A percentile compares a stretch with the other conserved stretches of the same genome.
Evolutionary conservation across 345 rosid species (phyloP).

Genomic region (Eutrema heterophyllum): DNA sequence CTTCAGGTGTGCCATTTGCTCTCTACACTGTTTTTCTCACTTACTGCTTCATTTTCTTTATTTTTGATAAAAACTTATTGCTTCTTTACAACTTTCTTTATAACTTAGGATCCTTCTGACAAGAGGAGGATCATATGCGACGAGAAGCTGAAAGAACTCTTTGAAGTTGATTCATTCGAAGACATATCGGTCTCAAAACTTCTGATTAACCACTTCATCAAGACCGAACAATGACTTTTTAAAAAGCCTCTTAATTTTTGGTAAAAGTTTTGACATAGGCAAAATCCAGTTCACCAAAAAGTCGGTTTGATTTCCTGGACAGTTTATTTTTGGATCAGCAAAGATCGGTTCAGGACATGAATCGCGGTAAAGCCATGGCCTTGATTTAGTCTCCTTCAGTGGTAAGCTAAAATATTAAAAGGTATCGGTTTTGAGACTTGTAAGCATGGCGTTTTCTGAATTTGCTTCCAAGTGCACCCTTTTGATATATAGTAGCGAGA

Average conservation of each 20-base stretch:
- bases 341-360: conserved; percentile 10
- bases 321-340: neutral
- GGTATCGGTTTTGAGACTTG: conserved; percentile 15
- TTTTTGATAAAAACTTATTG: neutral
- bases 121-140: conserved; percentile 50
- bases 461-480: conserved; percentile 28
- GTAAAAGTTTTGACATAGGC: conserved; percentile 14
- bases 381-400: neutral
- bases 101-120: conserved; percentile 50
- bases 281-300: neutral
- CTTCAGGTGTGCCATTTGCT: conserved; percentile 47
- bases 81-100: neutral
- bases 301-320: conserved; percentile 2
- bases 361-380: neutral
- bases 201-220: conserved; percentile 46
- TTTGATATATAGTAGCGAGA: conserved; percentile 19
- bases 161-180: conserved; percentile 47
- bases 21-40: neutral
- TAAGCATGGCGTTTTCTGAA: conserved; percentile 27
- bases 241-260: conserved; percentile 24
- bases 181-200: conserved; percentile 48
- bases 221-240: conserved; percentile 41
- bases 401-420: conserved; percentile 9
- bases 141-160: conserved; percentile 59
- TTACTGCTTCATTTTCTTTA: neutral